Base-by-base conservation (phyloP, 192 early-diverging fungal species). In the Rhizoclosmatium globosum region DNA sequence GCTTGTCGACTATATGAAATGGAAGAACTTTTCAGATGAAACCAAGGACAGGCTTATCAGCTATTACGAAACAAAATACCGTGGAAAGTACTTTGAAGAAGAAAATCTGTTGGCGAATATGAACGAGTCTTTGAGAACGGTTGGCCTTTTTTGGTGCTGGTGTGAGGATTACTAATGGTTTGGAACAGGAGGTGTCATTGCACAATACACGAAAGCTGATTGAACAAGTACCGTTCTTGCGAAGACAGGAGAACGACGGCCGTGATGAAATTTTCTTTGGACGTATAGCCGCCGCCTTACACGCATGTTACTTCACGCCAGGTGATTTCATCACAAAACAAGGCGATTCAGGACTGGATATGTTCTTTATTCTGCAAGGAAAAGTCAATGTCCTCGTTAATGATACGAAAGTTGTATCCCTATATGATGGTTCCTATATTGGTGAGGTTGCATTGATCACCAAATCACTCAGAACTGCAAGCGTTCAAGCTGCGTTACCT, bases 41-140 rank as follows among this genome's bases (percentile, higher is more conserved):
- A 61, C 74, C 4, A 7, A 38, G 21, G 46, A 46, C 21, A 83
- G 45, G 68, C n/a, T 41, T 2, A 42, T 41, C 56, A 23, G 2
- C 58, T 47, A 74, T 13, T 42, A 74, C 46, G 76, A 79, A 45
- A 59, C 76, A 44, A 81, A 81, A 45, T 81, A 81, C 59, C 74
- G 76, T 11, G 80, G 80, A 6, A 81, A 81, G 50, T 81, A 75
- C 76, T 81, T 81, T 69, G 70, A 81, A 59, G 80, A 81, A 60
- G 80, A 62, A 4, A 64, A n/a, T 46, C 61, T 74, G 21, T 46
- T 74, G 11, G 42, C 57, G 6, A 38, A 74, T 31, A 74, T 74
- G 72, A 74, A 74, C 31, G 72, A 74, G 7, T 74, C 72, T 3
- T 47, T 74, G 31, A 39, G 72, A 64, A 74, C 72, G 60, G 72